Evolutionary conservation across 1,139 yeast species (phyloP), one percentile per base, ranked within the genome.

Genomic region (Lodderomyces beijingensis): DNA sequence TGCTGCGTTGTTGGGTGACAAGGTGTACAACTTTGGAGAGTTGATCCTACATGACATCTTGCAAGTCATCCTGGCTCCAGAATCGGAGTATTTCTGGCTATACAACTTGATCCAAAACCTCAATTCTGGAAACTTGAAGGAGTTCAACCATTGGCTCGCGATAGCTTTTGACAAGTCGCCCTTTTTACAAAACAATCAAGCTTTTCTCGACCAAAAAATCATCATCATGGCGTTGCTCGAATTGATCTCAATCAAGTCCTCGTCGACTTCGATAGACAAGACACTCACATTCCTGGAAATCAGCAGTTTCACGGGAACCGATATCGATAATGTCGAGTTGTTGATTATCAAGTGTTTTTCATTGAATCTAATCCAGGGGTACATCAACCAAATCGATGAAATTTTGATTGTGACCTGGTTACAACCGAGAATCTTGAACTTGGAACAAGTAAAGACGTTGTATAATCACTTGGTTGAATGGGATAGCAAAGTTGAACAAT

Each of bases 1-100:
- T 33, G 80, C 95, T 27, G 98, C 97, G 0, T 65, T 91, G 42
- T 68, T 91, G 46, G 98, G 97, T 30, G 95, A 88, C 51, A 80
- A 78, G 53, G 85, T 91, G 46, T 93, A 88, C 67, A 91, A 89
- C 62, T 91, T 91, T 59, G 98, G 98, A 33, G 98, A 93, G 60
- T 74, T 91, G 44, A 73, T 91, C 39, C 77, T 88, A 53, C 97
- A 91, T 55, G 96, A 94, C 32, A 79, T 89, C 35, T 73, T 91
- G 55, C 58, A 69, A 32, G 65, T 72, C 28, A 68, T 84, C 34
- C 36, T 33, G 19, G 34, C 38, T 20, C 58, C 57, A 20, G 65
- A 65, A 36, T 62, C 74, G 27, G 68, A 69, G 33, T 79, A 77
- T 52, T 59, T 65, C 34, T 89, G 96, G 96, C 64, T 93, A 39